Conservation (phyloP, 139 green algal species). For the Tetraselmis striata region DNA sequence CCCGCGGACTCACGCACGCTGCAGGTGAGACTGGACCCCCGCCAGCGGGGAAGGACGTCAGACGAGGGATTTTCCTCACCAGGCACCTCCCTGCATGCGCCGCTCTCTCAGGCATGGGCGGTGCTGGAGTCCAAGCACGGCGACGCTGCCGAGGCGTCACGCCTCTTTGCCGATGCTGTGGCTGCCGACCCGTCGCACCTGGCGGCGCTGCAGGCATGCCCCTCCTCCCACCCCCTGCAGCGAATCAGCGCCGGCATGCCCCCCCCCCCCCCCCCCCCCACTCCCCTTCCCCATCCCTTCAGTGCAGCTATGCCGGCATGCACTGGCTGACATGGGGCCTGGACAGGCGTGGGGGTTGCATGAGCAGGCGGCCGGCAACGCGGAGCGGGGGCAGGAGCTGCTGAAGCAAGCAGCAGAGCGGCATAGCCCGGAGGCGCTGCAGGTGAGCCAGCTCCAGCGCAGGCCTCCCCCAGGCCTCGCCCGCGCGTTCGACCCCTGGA, state of each 20-base stretch:
- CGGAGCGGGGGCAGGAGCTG: background rate
- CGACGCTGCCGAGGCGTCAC: background rate
- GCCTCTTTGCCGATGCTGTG: background rate
- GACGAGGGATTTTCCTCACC: too few species aligned
- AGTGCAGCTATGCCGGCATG: too few species aligned
- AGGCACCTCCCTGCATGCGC: too few species aligned
- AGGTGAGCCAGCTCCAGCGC: too few species aligned
- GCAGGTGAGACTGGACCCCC: too few species aligned
- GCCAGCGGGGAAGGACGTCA: too few species aligned
- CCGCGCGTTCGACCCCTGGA: too few species aligned
- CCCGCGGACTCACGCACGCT: background rate
- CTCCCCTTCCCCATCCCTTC: background rate
- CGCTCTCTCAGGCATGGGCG: background rate
- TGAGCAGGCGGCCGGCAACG: background rate
- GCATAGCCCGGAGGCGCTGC: background rate
- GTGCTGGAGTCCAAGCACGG: background rate
- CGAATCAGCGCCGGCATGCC: background rate
- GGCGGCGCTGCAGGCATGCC: background rate
- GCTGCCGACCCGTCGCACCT: background rate
- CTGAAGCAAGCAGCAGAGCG: background rate
- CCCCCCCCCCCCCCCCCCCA: background rate
- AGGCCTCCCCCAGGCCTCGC: too few species aligned
- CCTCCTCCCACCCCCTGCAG: background rate
- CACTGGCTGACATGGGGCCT: background rate
- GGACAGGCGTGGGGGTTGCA: background rate